phyloP scores from a whole-genome alignment of 2,329 filamentous ascomycete species.

The Colletotrichum sp. region DNA sequence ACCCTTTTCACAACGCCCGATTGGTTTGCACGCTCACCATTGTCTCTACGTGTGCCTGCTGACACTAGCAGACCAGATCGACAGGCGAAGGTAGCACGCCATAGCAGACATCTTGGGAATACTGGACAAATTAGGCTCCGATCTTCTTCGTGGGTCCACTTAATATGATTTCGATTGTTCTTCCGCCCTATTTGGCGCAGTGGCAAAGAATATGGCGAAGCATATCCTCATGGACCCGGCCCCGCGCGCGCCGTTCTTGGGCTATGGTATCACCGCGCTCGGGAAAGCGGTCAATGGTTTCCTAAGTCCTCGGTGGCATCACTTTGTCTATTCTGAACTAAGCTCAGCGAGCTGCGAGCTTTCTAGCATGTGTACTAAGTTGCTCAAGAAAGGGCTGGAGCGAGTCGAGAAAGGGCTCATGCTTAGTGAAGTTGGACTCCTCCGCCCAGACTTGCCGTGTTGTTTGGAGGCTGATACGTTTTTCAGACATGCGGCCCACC shows the following conservation, averaged over 20 bases:
- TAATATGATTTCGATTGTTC: neutral
- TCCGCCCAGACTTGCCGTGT: too few species aligned
- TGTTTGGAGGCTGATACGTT: too few species aligned
- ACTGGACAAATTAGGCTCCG: neutral
- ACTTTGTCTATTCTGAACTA: too few species aligned
- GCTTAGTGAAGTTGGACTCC: too few species aligned
- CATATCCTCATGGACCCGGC: neutral
- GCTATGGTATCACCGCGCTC: neutral
- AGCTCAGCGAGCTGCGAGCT: too few species aligned
- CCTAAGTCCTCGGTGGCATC: neutral
- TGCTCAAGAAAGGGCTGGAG: too few species aligned
- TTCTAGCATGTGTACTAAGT: too few species aligned
- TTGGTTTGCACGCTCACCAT: too few species aligned
- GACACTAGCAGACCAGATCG: neutral
- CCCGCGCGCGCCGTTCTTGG: neutral
- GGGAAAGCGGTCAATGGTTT: neutral
- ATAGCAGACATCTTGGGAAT: neutral
- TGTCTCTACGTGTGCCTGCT: too few species aligned
- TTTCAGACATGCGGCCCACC: too few species aligned
- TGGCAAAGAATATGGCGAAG: neutral
- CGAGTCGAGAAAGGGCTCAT: too few species aligned
- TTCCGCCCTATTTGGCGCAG: neutral
- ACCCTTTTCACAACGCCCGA: neutral
- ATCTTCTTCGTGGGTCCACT: neutral
- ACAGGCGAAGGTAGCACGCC: neutral